These are phyloP conservation scores for Solanum clarkiae DNA, from an alignment of 257 asterid species.

Conservation along the genomic window DNA sequence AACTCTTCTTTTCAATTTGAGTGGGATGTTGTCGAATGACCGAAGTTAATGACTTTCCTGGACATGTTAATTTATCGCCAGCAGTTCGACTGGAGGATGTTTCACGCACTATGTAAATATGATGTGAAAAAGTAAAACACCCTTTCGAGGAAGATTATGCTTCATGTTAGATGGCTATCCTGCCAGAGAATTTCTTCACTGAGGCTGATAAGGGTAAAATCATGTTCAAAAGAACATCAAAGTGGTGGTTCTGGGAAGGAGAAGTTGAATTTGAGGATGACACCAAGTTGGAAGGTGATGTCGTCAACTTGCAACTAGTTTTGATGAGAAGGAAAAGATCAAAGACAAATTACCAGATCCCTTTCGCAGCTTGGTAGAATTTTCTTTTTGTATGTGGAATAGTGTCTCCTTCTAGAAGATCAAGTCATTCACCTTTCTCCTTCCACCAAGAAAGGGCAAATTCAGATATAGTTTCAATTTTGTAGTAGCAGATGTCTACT, in stretches of 20 bases:
- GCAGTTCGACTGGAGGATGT: too few species aligned
- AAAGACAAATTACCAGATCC: slow-evolving; percentile 61
- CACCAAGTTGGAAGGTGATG: slow-evolving; percentile 58
- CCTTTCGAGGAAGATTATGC: slow-evolving; percentile 93
- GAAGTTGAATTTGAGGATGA: slow-evolving; percentile 72
- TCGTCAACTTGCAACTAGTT: slow-evolving; percentile 78
- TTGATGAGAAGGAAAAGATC: slow-evolving; percentile 59
- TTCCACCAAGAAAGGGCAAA: background rate
- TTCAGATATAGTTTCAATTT: background rate
- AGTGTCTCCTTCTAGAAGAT: too few species aligned
- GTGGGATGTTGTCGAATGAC: too few species aligned
- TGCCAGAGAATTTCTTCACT: slow-evolving; percentile 67
- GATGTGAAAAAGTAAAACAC: slow-evolving; percentile 7
- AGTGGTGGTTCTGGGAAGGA: slow-evolving; percentile 72
- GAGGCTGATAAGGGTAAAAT: slow-evolving; percentile 78
- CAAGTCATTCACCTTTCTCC: too few species aligned
- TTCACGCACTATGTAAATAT: too few species aligned
- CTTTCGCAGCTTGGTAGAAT: slow-evolving; percentile 50
- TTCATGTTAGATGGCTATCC: slow-evolving; percentile 90
- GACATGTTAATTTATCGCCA: too few species aligned
- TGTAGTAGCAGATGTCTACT: background rate
- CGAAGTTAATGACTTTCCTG: too few species aligned
- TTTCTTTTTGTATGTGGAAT: background rate
- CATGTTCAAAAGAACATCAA: slow-evolving; percentile 42
- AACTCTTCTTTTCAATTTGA: too few species aligned